Percentiles rank a stretch among this genome's conserved stretches.
phyloP scores from a whole-genome alignment of 1,284 basidiomycete species.

The Sanghuangporus weigelae region DNA sequence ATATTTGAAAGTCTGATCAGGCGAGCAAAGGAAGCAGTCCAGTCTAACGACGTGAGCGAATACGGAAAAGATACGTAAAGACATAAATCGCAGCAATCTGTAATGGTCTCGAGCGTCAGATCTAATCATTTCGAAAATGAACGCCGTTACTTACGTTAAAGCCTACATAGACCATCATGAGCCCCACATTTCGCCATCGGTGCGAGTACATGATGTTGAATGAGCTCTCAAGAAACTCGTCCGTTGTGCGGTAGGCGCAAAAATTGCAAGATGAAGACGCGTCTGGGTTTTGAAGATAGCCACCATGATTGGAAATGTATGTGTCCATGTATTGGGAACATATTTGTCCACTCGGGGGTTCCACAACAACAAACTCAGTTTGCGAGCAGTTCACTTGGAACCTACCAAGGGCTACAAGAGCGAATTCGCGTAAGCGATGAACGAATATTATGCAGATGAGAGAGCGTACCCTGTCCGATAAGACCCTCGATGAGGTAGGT shows the following conservation, averaged over 20 bases:
- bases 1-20: neutral
- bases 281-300: constrained; percentile 60
- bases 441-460: neutral
- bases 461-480: constrained; percentile 16
- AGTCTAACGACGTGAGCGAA: constrained; percentile 20
- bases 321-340: constrained; percentile 51
- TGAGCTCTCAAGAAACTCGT: constrained; percentile 34
- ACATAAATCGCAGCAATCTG: constrained; percentile 29
- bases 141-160: constrained; percentile 41
- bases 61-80: constrained; percentile 36
- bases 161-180: constrained; percentile 38
- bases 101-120: neutral
- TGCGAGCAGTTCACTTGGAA: constrained; percentile 49
- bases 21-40: too few species aligned
- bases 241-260: constrained; percentile 42
- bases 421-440: neutral
- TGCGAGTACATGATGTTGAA: constrained; percentile 48
- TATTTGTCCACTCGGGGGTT: constrained; percentile 55
- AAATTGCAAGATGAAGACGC: constrained; percentile 50
- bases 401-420: constrained; percentile 36
- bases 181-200: constrained; percentile 46
- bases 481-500: constrained; percentile 28
- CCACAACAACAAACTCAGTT: constrained; percentile 47
- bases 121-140: neutral
- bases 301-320: constrained; percentile 50